Conservation (phyloP, 352 stramenopile genomes). For the Phytophthora uliginosa region DNA sequence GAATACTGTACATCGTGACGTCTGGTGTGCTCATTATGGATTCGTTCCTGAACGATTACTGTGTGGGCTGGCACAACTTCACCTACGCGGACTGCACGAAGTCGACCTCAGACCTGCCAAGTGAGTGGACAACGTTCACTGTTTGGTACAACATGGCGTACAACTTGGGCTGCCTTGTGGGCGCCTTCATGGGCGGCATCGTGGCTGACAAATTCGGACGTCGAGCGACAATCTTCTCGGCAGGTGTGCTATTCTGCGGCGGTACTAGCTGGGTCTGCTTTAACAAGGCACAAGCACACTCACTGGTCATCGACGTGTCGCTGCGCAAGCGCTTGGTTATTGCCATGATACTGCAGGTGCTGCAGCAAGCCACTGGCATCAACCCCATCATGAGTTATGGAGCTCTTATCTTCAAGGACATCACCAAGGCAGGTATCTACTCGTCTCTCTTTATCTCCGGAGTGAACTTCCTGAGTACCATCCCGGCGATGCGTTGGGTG, state of each 20-base stretch:
- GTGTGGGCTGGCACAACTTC: conserved; percentile 44
- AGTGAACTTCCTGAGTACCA: conserved; percentile 46
- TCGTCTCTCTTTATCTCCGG: conserved; percentile 42
- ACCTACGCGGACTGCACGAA: conserved; percentile 33
- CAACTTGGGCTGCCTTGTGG: conserved; percentile 45
- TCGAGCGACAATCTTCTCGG: conserved; percentile 41
- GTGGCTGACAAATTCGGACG: conserved; percentile 44
- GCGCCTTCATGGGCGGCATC: conserved; percentile 42
- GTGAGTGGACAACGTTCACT: conserved; percentile 45
- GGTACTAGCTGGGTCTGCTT: conserved; percentile 43
- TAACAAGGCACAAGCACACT: conserved; percentile 28
- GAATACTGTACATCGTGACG: conserved; percentile 31
- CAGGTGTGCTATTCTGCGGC: conserved; percentile 42
- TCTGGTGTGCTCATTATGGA: conserved; percentile 51
- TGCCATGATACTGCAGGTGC: conserved; percentile 42
- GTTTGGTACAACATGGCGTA: conserved; percentile 51
- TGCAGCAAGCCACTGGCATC: conserved; percentile 48
- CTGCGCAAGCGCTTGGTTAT: conserved; percentile 38
- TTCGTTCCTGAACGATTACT: conserved; percentile 55
- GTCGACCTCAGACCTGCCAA: conserved; percentile 27
- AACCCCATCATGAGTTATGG: conserved; percentile 50
- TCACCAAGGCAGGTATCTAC: conserved; percentile 36
- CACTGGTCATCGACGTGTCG: conserved; percentile 28
- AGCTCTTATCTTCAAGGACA: conserved; percentile 55
- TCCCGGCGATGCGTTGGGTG: conserved; percentile 52